Evolutionary conservation across 2,329 filamentous ascomycete species (phyloP), one percentile per base, ranked within the genome.

Genomic region (Sordariomycetes sp.): DNA sequence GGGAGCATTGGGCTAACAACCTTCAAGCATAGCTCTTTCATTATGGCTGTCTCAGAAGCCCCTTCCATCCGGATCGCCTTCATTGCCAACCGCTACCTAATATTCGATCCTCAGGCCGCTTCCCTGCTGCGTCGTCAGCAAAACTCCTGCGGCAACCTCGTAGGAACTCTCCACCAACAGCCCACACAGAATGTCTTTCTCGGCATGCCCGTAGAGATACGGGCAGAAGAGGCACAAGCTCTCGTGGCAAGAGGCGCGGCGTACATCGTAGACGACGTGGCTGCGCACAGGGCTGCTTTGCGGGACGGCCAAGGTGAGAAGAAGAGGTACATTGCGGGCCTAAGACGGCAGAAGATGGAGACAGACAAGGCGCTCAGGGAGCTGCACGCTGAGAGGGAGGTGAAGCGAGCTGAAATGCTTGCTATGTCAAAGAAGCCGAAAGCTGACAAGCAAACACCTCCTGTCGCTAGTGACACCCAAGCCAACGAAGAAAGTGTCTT

Each of bases 151-250:
- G 87, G 87, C 42, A 82, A 92, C 21, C 70, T 94, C 36, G 79
- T 85, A 39, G 92, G 92, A 37, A 88, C 85, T 7, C 77, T 94
- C 20, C 90, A 92, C 3, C 88, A 96, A 59, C 81, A 86, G 37
- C 87, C 88, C 6, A 90, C 93, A 47, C 92, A 98, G 60, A 96
- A 94, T 61, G 74, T 94, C 38, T 96, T 96, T 54, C 73, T 90
- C 38, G 86, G 88, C 30, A 63, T 96, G 32, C 92, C 92, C 3
- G 63, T 96, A 18, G 83, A 95, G 64, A 68, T 98, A 29, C 85
- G 92, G 65, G 81, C 86, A 2, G 92, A 96, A 61, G 92, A 98
- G 64, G 88, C 82, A 4, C 73, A 79, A 42, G 62, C 92, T 35
- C 70, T 98, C 19, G 78, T 94, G 38, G 80, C 86, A 45, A 81